Evolutionary conservation across 116 monocot species (phyloP), one percentile per base, ranked within the genome.

Genomic region (Papilionanthe hybrid): DNA sequence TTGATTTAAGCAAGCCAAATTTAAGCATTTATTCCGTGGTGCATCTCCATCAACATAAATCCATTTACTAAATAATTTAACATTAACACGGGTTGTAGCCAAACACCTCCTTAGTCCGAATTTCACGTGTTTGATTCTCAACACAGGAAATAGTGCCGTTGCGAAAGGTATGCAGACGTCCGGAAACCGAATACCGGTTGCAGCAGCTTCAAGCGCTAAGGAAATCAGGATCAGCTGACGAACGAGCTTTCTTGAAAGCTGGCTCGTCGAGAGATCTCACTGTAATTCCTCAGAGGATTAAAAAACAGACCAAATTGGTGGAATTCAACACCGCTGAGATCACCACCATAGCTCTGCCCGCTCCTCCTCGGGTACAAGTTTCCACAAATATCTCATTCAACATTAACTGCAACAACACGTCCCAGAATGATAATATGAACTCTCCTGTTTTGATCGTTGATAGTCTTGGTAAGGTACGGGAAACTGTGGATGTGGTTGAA

Each of bases 61-160:
- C 37, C 0, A 37, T 37, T 37, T 37, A 37, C 37, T 3, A 37
- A 37, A 37, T 37, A 37, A 37, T 37, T 37, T 37, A 37, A 37
- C 37, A 4, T 37, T 3, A 37, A 37, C 4, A 37, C 37, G 37
- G 37, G 37, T 37, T 37, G 1, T 4, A 37, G 37, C 37, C 37
- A 37, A 37, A 37, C 37, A 37, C 37, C 37, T 37, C 37, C 37
- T 37, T 4, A 37, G 37, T 37, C 4, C 4, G 37, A 37, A 37
- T 37, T 37, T 37, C 37, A 37, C 4, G 4, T 44, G 15, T 10
- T 73, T 44, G 41, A 25, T 7, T 20, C 9, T 69, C 0, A 17
- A 41, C 12, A 25, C 81, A 92, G 92, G 92, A 92, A 83, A 92
- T 92, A 58, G 92, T 92, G 7, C 87, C 92, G 43, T 75, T 92